phyloP scores from a whole-genome alignment of 2,329 filamentous ascomycete genomes.

The Claviceps spartinae region DNA sequence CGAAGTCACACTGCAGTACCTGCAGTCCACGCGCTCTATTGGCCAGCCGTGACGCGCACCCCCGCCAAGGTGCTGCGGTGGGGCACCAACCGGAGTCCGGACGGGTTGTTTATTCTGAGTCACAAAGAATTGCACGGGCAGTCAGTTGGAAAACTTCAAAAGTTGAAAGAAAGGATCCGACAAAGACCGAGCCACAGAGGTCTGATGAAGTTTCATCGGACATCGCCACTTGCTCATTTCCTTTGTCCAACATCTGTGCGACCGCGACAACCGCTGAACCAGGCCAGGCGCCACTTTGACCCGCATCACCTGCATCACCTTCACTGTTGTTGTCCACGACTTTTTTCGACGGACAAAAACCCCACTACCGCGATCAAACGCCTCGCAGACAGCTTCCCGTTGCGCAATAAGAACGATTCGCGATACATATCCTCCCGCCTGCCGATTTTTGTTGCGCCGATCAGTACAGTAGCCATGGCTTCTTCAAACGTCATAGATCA shows the following conservation, averaged over 20 bases:
- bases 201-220: constrained; percentile 2
- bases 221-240: neutral
- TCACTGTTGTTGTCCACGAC: neutral
- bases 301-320: neutral
- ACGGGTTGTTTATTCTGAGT: constrained; percentile 4
- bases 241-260: neutral
- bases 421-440: neutral
- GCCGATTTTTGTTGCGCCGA: neutral
- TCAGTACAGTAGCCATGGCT: constrained; percentile 1
- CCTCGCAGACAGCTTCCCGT: neutral
- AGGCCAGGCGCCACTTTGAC: constrained; percentile 3
- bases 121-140: constrained; percentile 1
- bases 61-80: constrained; percentile 5
- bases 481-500: constrained; percentile 2
- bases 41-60: neutral
- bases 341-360: neutral
- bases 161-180: neutral
- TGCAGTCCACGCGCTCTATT: neutral
- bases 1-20: neutral
- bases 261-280: constrained; percentile 1
- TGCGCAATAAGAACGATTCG: neutral
- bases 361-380: neutral
- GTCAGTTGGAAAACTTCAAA: neutral
- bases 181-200: neutral
- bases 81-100: neutral